Conservation (phyloP, 176 grass and related monocot genomes). For the Avena eriantha region DNA sequence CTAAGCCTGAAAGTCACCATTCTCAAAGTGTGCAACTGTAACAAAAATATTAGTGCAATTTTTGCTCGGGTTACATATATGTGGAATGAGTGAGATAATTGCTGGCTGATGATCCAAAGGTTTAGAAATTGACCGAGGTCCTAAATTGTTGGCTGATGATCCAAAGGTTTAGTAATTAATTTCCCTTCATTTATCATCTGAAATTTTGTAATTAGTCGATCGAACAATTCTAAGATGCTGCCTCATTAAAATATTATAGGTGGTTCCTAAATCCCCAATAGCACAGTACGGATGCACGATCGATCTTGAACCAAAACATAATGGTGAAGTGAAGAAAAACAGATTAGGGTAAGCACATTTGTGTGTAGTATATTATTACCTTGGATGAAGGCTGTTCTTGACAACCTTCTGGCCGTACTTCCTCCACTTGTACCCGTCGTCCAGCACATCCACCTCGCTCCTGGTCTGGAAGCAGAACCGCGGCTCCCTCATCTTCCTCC, state of each 20-base stretch:
- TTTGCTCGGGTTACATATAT: too few relatives aligned
- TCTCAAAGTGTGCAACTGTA: neutral
- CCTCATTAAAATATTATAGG: neutral
- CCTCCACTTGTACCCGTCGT: slow-evolving; percentile 91
- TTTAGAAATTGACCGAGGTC: neutral
- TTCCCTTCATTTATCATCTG: neutral
- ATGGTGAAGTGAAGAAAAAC: neutral
- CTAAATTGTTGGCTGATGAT: neutral
- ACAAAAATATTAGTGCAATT: neutral
- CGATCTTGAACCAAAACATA: neutral
- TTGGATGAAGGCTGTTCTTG: slow-evolving; percentile 86
- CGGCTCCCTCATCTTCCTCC: slow-evolving; percentile 86
- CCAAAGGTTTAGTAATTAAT: neutral
- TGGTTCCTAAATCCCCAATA: neutral
- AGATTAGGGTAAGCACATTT: slow-evolving; percentile 16
- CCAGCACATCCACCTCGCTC: slow-evolving; percentile 81
- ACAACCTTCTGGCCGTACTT: slow-evolving; percentile 92
- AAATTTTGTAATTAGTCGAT: neutral
- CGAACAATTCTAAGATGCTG: neutral
- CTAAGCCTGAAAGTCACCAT: neutral
- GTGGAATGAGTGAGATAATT: neutral
- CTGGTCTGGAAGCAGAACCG: slow-evolving; percentile 93
- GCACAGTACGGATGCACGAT: neutral
- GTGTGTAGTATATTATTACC: slow-evolving; percentile 45
- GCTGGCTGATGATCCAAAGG: neutral